Conservation (phyloP, 108 stramenopile species). For the Tribonema minus region DNA sequence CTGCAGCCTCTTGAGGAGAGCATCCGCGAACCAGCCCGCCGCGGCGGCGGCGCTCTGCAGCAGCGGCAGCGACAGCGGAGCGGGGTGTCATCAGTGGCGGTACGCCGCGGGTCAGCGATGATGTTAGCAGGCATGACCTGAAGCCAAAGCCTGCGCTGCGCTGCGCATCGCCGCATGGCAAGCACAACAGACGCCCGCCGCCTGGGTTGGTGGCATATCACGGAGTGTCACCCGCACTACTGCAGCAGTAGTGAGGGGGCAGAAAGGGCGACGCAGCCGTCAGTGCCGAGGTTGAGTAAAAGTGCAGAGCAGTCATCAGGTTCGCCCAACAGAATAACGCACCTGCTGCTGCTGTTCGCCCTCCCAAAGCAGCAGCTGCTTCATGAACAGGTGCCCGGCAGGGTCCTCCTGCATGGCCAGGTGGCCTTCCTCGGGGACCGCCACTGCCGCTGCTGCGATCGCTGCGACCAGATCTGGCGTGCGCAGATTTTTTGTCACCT, state of each 20-base stretch:
- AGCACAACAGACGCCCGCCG: too few relatives aligned
- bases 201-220: too few relatives aligned
- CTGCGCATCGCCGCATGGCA: too few relatives aligned
- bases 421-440: not conserved
- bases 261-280: too few relatives aligned
- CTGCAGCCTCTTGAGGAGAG: constrained; percentile 2
- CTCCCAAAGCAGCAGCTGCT: constrained; percentile 34
- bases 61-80: too few relatives aligned
- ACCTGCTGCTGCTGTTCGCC: constrained; percentile 5
- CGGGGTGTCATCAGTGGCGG: not conserved
- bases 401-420: constrained; percentile 4
- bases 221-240: too few relatives aligned
- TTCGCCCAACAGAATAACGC: too few relatives aligned
- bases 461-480: not conserved
- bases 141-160: too few relatives aligned
- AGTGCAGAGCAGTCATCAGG: too few relatives aligned
- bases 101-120: not conserved
- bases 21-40: constrained; percentile 21
- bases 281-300: too few relatives aligned
- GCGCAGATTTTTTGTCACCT: not conserved
- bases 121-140: not conserved
- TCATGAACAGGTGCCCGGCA: constrained; percentile 40
- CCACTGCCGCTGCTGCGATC: not conserved
- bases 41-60: too few relatives aligned
- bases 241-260: too few relatives aligned